These are phyloP conservation scores for Beauveria australis DNA, from an alignment of 2,329 filamentous ascomycete species.

Conservation along the genomic window DNA sequence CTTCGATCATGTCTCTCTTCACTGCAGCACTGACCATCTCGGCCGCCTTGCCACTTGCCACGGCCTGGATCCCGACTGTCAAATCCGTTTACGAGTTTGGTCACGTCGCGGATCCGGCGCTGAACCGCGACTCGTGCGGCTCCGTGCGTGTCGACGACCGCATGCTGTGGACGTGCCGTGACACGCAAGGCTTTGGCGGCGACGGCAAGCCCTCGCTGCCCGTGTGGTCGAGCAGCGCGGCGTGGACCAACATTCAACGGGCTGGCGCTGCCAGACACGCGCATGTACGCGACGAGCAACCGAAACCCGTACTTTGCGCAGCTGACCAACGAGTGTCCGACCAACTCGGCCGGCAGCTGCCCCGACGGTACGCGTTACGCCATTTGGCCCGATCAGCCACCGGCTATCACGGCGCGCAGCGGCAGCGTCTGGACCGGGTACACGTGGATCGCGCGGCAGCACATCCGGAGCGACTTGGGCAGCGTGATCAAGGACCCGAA, in stretches of 20 bases:
- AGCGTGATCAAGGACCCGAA: constrained; percentile 7
- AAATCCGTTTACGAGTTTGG: constrained; percentile 11
- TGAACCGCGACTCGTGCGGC: constrained; percentile 9
- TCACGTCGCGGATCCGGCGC: constrained; percentile 1
- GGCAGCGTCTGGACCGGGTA: constrained; percentile 8
- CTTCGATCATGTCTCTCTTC: neutral
- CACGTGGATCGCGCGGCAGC: constrained; percentile 6
- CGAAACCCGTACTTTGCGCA: constrained; percentile 7
- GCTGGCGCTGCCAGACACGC: constrained; percentile 1
- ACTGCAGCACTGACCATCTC: neutral
- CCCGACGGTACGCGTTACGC: constrained; percentile 6
- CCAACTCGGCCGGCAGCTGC: constrained; percentile 3
- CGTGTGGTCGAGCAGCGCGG: constrained; percentile 4
- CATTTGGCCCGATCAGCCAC: constrained; percentile 10
- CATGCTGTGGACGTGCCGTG: constrained; percentile 9
- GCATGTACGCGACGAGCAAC: constrained; percentile 8
- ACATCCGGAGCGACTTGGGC: constrained; percentile 9
- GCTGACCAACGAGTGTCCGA: neutral
- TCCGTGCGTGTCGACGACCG: constrained; percentile 6
- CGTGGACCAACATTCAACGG: constrained; percentile 9
- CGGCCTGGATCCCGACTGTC: constrained; percentile 10
- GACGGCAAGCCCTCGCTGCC: constrained; percentile 5
- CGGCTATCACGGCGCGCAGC: neutral
- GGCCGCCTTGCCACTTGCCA: neutral
- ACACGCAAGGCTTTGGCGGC: neutral